Percentiles rank a stretch among this genome's conserved stretches.
phyloP scores from a whole-genome alignment of 345 rosid species.

The Linum tenue region DNA sequence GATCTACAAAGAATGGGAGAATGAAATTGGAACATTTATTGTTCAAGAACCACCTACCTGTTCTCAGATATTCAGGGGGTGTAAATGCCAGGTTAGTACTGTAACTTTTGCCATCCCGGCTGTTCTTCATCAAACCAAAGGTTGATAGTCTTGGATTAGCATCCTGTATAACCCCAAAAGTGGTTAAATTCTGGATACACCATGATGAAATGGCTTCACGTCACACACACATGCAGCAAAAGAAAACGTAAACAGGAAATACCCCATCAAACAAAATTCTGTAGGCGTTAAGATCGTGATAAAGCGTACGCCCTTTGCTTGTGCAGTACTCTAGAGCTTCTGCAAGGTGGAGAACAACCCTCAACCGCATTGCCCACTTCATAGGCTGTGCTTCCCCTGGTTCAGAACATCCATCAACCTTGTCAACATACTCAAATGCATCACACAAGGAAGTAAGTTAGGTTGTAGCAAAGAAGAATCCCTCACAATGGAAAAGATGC shows the following conservation, averaged over 20 bases:
- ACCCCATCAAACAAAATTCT: conserved; percentile 88
- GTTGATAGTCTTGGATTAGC: conserved; percentile 85
- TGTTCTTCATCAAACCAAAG: conserved; percentile 93
- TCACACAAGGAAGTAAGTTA: too few relatives aligned
- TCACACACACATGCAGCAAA: background rate
- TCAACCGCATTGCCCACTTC: conserved; percentile 93
- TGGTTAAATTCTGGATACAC: background rate
- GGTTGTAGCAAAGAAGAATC: background rate
- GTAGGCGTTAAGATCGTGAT: conserved; percentile 92
- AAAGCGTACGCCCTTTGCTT: conserved; percentile 76
- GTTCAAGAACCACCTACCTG: conserved; percentile 37
- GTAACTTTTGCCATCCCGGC: conserved; percentile 91
- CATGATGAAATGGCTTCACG: background rate
- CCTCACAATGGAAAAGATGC: conserved; percentile 88
- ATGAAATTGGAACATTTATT: background rate
- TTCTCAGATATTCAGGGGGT: conserved; percentile 92
- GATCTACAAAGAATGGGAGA: background rate
- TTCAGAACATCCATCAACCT: conserved; percentile 12
- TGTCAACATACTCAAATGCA: background rate
- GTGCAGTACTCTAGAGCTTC: conserved; percentile 90
- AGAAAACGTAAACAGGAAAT: conserved; percentile 11
- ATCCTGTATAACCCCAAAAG: conserved; percentile 39
- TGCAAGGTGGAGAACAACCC: conserved; percentile 88
- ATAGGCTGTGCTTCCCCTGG: conserved; percentile 91
- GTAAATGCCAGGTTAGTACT: conserved; percentile 93